Evolutionary conservation across 139 green algal species (phyloP).

Genomic region (Spirogloea muscicola): DNA sequence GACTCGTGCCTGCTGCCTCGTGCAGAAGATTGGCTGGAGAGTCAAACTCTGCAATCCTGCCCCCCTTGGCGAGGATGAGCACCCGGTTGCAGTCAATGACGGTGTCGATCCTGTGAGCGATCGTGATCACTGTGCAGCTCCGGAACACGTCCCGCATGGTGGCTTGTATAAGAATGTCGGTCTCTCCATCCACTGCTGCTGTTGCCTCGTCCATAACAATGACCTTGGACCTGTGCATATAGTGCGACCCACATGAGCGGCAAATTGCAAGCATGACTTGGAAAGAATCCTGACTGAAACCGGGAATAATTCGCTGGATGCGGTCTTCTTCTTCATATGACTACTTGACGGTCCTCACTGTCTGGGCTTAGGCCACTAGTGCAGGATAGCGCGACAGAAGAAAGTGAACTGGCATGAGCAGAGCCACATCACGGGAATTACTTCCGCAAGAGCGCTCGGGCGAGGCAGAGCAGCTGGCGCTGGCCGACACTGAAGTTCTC

Average conservation of each 20-base stretch:
- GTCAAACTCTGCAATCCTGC: constrained; percentile 35
- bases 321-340: no score
- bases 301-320: no score
- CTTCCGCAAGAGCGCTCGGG: constrained; percentile 75
- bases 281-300: no score
- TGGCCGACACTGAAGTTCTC: constrained; percentile 83
- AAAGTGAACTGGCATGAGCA: no score
- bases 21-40: constrained; percentile 28
- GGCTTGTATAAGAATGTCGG: constrained; percentile 73
- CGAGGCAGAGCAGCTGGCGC: constrained; percentile 89
- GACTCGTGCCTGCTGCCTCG: not conserved
- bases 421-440: not conserved
- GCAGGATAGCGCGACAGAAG: no score
- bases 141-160: constrained; percentile 63
- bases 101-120: constrained; percentile 57
- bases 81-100: constrained; percentile 37
- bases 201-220: constrained; percentile 92
- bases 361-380: no score
- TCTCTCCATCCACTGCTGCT: constrained; percentile 75
- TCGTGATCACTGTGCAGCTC: constrained; percentile 62
- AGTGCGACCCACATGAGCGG: no score
- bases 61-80: constrained; percentile 21
- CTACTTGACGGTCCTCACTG: no score
- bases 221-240: constrained; percentile 53
- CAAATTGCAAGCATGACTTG: no score